These are phyloP conservation scores for Rhynchosporium agropyri DNA, from an alignment of 2,329 filamentous ascomycete species.

Conservation along the genomic window DNA sequence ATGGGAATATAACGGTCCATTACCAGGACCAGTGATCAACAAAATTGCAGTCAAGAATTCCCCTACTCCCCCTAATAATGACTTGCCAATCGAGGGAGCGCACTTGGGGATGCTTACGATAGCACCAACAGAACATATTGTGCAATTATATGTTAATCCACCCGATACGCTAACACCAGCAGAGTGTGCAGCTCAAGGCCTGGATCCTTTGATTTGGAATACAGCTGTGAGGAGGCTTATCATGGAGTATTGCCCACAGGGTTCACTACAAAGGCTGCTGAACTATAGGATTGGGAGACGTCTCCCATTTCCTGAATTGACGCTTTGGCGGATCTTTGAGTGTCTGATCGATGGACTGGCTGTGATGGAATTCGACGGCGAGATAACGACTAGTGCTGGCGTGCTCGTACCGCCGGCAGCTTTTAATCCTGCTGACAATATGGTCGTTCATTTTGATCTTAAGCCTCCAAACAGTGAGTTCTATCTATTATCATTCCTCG, in stretches of 20 bases:
- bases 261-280: background rate
- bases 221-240: background rate
- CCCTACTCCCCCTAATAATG: background rate
- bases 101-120: background rate
- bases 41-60: conserved; percentile 7
- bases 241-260: conserved; percentile 11
- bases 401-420: background rate
- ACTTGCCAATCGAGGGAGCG: background rate
- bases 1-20: conserved; percentile 5
- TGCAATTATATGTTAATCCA: background rate
- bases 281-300: background rate
- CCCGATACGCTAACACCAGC: background rate
- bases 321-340: conserved; percentile 20
- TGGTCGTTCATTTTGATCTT: conserved; percentile 20
- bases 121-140: background rate
- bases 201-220: background rate
- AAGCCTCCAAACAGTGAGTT: conserved; percentile 21
- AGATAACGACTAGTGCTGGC: background rate
- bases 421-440: background rate
- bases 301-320: conserved; percentile 11
- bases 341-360: conserved; percentile 17
- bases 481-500: background rate
- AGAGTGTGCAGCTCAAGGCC: background rate
- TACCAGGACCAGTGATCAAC: background rate
- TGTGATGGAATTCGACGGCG: conserved; percentile 10